phyloP scores from a whole-genome alignment of 768 basidiomycete species.

The Trametes cingulata region DNA sequence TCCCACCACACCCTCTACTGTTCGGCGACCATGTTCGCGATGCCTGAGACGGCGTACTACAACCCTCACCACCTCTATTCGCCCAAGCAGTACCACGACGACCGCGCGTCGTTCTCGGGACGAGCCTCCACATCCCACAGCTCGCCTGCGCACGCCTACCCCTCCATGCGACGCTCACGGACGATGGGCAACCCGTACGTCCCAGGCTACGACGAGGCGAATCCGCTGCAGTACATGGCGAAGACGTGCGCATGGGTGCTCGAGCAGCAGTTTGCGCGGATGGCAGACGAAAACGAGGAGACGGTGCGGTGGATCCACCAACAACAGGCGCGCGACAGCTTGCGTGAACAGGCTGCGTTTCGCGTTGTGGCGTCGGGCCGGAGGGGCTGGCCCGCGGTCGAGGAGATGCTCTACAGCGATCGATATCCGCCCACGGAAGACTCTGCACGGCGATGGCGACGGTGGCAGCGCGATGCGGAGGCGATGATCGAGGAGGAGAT shows the following conservation, averaged over 20 bases:
- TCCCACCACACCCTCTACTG: neutral
- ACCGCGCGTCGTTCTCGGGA: conserved; percentile 12
- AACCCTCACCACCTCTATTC: conserved; percentile 9
- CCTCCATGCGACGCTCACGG: conserved; percentile 15
- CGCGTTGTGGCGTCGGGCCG: conserved; percentile 22
- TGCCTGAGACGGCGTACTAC: conserved; percentile 12
- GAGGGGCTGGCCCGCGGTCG: conserved; percentile 20
- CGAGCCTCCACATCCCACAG: conserved; percentile 8
- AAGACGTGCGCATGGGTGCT: conserved; percentile 43
- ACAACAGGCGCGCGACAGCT: conserved; percentile 45
- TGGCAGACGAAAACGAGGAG: conserved; percentile 46
- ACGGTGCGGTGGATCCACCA: conserved; percentile 68
- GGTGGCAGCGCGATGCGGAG: conserved; percentile 24
- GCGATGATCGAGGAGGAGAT: conserved; percentile 28
- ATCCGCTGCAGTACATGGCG: conserved; percentile 28
- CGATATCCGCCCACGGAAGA: conserved; percentile 43
- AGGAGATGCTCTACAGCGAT: conserved; percentile 48
- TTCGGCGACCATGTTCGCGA: conserved; percentile 13
- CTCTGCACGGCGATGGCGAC: neutral
- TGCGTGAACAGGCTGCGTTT: conserved; percentile 26
- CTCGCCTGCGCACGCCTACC: conserved; percentile 1
- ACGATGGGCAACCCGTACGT: conserved; percentile 8
- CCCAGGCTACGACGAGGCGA: conserved; percentile 6
- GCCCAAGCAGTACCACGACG: conserved; percentile 15
- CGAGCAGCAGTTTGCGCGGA: conserved; percentile 51